These are phyloP conservation scores for Silene conica DNA, from an alignment of 148 eudicot species.

Conservation along the genomic window DNA sequence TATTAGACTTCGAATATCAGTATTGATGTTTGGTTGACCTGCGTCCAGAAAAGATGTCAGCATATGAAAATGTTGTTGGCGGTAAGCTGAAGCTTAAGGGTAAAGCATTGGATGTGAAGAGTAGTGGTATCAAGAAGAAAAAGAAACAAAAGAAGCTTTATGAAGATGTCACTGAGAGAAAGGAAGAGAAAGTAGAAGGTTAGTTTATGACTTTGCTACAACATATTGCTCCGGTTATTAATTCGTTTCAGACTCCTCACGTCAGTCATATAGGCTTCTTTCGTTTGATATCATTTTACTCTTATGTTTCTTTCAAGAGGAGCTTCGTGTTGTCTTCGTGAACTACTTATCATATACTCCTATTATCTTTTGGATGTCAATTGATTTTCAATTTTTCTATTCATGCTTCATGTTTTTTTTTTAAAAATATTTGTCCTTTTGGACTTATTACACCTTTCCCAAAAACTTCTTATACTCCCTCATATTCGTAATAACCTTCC, in stretches of 20 bases:
- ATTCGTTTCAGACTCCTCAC: neutral
- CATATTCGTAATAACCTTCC: too few relatives aligned
- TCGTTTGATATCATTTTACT: neutral
- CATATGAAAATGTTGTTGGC: constrained; percentile 68
- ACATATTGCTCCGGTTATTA: neutral
- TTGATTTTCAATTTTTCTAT: too few relatives aligned
- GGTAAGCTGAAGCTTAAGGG: constrained; percentile 94
- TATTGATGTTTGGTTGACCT: constrained; percentile 12
- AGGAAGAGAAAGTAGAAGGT: constrained; percentile 54
- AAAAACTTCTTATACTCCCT: too few relatives aligned
- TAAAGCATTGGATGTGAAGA: constrained; percentile 80
- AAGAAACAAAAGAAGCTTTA: constrained; percentile 57
- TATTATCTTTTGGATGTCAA: too few relatives aligned
- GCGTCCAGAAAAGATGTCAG: constrained; percentile 52
- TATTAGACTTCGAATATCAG: neutral
- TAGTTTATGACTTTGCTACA: neutral
- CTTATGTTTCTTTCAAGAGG: neutral
- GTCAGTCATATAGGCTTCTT: neutral
- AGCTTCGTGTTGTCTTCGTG: neutral
- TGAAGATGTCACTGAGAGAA: constrained; percentile 41
- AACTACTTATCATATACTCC: too few relatives aligned
- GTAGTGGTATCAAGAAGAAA: constrained; percentile 66
- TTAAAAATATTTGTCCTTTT: too few relatives aligned
- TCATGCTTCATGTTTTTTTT: too few relatives aligned
- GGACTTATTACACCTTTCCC: too few relatives aligned